Conservation (phyloP, 2,329 filamentous ascomycete genomes). For the Chaetomium strumarium region DNA sequence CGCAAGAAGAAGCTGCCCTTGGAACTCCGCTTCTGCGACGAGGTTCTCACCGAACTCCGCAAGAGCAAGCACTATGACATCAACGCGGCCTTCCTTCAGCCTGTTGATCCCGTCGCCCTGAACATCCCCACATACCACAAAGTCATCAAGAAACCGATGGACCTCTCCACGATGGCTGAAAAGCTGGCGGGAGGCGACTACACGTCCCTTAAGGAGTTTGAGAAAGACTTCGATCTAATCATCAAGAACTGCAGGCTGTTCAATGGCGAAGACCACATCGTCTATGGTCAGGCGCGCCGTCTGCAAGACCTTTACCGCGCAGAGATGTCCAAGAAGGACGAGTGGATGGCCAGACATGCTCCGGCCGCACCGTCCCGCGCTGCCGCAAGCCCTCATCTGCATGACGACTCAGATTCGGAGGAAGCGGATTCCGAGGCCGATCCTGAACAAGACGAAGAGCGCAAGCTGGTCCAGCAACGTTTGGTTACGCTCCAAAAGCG, state of each 20-base stretch:
- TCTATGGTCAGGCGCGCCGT: constrained; percentile 64
- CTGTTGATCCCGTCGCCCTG: constrained; percentile 89
- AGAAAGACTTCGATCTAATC: constrained; percentile 74
- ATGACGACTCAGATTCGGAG: constrained; percentile 25
- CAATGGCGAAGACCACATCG: constrained; percentile 69
- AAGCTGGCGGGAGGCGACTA: constrained; percentile 79
- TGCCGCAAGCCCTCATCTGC: constrained; percentile 43
- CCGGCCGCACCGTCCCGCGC: constrained; percentile 48
- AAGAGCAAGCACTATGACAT: constrained; percentile 63
- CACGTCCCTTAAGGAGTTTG: constrained; percentile 75
- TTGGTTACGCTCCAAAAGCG: constrained; percentile 49
- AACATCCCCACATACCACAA: constrained; percentile 92
- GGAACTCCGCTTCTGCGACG: constrained; percentile 85
- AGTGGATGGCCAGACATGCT: constrained; percentile 73
- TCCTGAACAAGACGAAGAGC: constrained; percentile 48
- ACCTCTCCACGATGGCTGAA: constrained; percentile 71
- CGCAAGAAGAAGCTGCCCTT: constrained; percentile 87
- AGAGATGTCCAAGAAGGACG: constrained; percentile 72
- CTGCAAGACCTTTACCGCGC: constrained; percentile 69
- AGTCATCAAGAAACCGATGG: constrained; percentile 96
- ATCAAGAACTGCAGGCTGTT: constrained; percentile 89
- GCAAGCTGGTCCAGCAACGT: constrained; percentile 32
- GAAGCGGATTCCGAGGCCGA: constrained; percentile 55
- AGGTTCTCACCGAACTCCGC: constrained; percentile 70
- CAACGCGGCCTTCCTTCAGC: constrained; percentile 70